Base-by-base conservation (phyloP, 768 basidiomycete species). In the Thelephora aurantiotincta region DNA sequence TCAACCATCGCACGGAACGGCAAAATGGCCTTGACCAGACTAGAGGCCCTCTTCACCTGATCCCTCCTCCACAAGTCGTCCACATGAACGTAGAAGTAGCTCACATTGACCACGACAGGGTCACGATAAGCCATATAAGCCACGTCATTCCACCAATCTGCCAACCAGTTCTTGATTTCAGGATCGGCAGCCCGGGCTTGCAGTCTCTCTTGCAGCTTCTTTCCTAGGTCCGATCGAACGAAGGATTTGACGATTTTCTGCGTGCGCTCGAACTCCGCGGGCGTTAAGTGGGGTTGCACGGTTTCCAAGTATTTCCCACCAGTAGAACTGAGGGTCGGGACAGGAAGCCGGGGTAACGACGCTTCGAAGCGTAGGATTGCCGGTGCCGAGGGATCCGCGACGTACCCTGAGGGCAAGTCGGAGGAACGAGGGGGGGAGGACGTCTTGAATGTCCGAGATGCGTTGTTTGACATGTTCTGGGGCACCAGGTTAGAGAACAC, bases 61-160 rank as follows among this genome's bases (percentile, higher is more conserved):
- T 69, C 65, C 23, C 68, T 70, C 43, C 69, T 62, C 19, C 64
- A 58, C 41, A 58, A 67, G 57, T 91, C 86, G 48, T 82, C 75
- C 41, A 80, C 61, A 62, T 98, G 93, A 7, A 92, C 75, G 61
- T 88, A 99, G 68, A 84, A 98, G 69, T 99, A 99, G 72, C 82
- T 90, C 57, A 93, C 90, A 53, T 79, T 85, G 12, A 93, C 85
- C 26, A 93, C 82, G 43, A 96, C 87, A 1, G 92, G 80, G 56
- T 94, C 93, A 43, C 88, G 74, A 58, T 87, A 88, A 5, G 68
- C 82, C 82, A 89, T 81, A 60, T 86, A 88, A 14, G 93, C 93
- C 4, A 63, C 75, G 33, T 96, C 89, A 64, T 98, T 93, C 94
- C 94, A 99, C 96, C 96, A 99, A 45, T 94, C 90, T 43, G 76